phyloP scores from a whole-genome alignment of 2,329 filamentous ascomycete species.

The Fusarium acutatum region DNA sequence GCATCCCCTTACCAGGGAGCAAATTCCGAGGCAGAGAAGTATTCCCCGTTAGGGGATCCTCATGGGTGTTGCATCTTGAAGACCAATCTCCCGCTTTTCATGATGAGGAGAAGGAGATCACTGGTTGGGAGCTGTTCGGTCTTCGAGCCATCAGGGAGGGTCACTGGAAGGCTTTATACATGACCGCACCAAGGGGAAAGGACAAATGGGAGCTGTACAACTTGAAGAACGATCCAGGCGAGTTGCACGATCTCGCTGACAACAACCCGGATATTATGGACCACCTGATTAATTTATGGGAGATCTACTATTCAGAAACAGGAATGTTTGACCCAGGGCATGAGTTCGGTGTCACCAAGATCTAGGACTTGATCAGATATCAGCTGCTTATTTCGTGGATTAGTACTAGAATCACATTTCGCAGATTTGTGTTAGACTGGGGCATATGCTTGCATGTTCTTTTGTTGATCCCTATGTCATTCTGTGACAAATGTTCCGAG shows the following conservation, averaged over 20 bases:
- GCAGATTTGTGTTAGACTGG: background rate
- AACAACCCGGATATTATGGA: slow-evolving; percentile 5
- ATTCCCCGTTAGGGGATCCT: slow-evolving; percentile 57
- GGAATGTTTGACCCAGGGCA: slow-evolving; percentile 20
- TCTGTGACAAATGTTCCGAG: background rate
- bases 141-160: slow-evolving; percentile 61
- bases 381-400: no score
- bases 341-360: slow-evolving; percentile 8
- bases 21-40: slow-evolving; percentile 56
- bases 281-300: slow-evolving; percentile 14
- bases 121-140: slow-evolving; percentile 66
- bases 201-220: slow-evolving; percentile 27
- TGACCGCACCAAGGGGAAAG: slow-evolving; percentile 15
- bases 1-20: slow-evolving; percentile 47
- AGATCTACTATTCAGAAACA: slow-evolving; percentile 20
- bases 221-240: slow-evolving; percentile 9
- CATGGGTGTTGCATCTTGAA: slow-evolving; percentile 28
- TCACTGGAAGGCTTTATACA: slow-evolving; percentile 59
- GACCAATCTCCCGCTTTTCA: slow-evolving; percentile 50
- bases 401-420: background rate
- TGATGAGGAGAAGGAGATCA: slow-evolving; percentile 58
- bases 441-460: background rate
- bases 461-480: background rate
- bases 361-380: background rate
- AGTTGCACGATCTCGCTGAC: slow-evolving; percentile 13